phyloP scores from a whole-genome alignment of 2,329 filamentous ascomycete species.

The Didymosphaeria variabile region DNA sequence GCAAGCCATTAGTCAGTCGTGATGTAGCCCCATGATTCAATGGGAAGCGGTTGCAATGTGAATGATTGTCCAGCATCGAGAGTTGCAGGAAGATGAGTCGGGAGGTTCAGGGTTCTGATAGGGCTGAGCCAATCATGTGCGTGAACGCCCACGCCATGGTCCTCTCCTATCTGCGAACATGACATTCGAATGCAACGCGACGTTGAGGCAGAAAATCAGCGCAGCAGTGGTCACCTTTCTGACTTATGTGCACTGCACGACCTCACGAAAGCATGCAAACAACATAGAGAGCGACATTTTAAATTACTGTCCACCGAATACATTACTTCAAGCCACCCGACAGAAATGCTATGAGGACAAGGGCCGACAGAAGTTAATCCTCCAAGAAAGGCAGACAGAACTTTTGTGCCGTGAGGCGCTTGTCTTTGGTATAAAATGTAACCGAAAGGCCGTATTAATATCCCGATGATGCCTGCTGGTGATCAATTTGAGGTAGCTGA shows the following conservation, averaged over 20 bases:
- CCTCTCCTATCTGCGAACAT: not conserved
- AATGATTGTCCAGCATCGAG: not conserved
- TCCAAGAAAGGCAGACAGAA: slow-evolving; percentile 2
- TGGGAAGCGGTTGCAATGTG: not conserved
- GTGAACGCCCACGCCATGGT: not conserved
- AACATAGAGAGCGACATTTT: not conserved
- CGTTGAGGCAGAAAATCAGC: not conserved
- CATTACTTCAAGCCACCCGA: slow-evolving; percentile 11
- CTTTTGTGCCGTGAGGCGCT: slow-evolving; percentile 35
- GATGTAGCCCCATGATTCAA: not conserved
- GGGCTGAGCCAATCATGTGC: not conserved
- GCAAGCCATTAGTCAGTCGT: not conserved
- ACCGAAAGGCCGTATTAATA: slow-evolving; percentile 22
- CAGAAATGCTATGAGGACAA: not conserved
- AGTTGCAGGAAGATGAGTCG: not conserved
- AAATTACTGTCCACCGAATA: not conserved
- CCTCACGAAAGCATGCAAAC: not conserved
- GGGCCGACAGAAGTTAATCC: slow-evolving; percentile 4
- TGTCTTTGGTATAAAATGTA: slow-evolving; percentile 28
- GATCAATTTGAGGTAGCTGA: slow-evolving; percentile 14
- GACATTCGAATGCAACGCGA: not conserved
- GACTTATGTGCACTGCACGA: not conserved
- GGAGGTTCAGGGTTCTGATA: not conserved
- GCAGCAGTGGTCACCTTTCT: not conserved
- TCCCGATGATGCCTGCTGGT: slow-evolving; percentile 19